phyloP scores from a whole-genome alignment of 1,284 basidiomycete genomes.

The Mycena citricolor region DNA sequence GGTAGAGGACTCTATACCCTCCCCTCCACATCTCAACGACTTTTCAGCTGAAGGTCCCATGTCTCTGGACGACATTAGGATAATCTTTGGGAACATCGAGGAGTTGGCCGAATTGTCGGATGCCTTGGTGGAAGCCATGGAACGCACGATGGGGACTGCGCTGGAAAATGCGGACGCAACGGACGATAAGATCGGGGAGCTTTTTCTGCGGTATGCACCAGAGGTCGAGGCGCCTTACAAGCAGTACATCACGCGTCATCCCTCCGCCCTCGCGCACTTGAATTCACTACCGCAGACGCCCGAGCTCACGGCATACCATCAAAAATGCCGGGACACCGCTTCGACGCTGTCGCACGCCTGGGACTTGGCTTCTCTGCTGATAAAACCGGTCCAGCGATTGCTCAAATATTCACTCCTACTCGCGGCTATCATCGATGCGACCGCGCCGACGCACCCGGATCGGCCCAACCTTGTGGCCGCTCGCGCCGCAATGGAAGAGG shows the following conservation, averaged over 20 bases:
- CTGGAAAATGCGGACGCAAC: constrained; percentile 52
- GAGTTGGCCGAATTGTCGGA: constrained; percentile 75
- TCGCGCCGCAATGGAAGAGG: constrained; percentile 67
- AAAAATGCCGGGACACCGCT: constrained; percentile 67
- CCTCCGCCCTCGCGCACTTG: constrained; percentile 73
- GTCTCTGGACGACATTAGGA: constrained; percentile 66
- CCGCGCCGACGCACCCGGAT: constrained; percentile 76
- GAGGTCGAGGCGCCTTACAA: constrained; percentile 79
- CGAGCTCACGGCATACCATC: constrained; percentile 64
- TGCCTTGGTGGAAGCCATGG: constrained; percentile 58
- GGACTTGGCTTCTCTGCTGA: constrained; percentile 91
- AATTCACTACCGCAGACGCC: constrained; percentile 55
- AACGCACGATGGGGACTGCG: constrained; percentile 54
- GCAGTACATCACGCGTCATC: constrained; percentile 85
- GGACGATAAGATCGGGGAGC: constrained; percentile 72
- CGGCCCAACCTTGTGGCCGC: constrained; percentile 66
- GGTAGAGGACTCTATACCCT: constrained; percentile 31
- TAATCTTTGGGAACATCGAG: constrained; percentile 80
- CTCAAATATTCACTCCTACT: constrained; percentile 91
- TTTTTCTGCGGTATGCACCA: constrained; percentile 78
- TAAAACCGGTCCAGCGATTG: constrained; percentile 90
- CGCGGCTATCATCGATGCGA: constrained; percentile 75
- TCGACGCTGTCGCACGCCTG: constrained; percentile 83
- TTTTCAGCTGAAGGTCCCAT: constrained; percentile 50
- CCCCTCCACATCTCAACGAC: constrained; percentile 32